Base-by-base conservation (phyloP, 2,329 filamentous ascomycete genomes). In the Lojkania enalia region DNA sequence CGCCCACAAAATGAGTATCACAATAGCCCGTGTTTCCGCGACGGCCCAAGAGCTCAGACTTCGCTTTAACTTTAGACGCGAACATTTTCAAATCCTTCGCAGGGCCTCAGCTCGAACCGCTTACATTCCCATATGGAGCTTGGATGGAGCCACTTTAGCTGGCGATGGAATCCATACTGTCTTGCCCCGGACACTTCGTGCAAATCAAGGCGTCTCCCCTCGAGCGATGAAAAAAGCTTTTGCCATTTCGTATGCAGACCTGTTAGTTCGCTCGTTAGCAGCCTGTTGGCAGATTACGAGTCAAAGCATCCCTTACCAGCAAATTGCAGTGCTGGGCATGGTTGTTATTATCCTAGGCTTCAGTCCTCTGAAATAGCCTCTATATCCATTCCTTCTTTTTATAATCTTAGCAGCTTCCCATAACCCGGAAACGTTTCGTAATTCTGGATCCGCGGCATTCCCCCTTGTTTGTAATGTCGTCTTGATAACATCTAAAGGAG, bases 311-410 rank as follows among this genome's bases (percentile, higher is more conserved):
- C 71, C 78, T 64, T 69, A 94, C 94, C 94, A 99, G 79, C 94
- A 99, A 65, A 99, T 99, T n/a, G 94, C 94, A 23, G 94, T 99
- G 74, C 91, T 96, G 15, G 94, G 94, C 87, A 97, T 97, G 1
- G 94, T 96, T 9, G 91, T 96, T 51, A 99, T 85, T 36, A 99
- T 86, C 63, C 94, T 81, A 35, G 94, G 94, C 60, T 88, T 85
- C 66, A 96, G 82, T 32, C 94, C 94, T 67, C 95, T 91, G 75
- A 96, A 91, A 73, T 97, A 99, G 3, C 94, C 94, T 44, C 77
- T 78, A 61, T 87, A 79, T 25, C 94, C 94, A 66, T 95, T 92
- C 64, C 91, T 84, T 60, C 83, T 81, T 69, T 90, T 87, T 53
- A 96, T 84, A 47, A 96, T 84, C 51, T 80, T 79, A 52, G 90